Conservation (phyloP, 345 rosid species). For the Viola odorata region DNA sequence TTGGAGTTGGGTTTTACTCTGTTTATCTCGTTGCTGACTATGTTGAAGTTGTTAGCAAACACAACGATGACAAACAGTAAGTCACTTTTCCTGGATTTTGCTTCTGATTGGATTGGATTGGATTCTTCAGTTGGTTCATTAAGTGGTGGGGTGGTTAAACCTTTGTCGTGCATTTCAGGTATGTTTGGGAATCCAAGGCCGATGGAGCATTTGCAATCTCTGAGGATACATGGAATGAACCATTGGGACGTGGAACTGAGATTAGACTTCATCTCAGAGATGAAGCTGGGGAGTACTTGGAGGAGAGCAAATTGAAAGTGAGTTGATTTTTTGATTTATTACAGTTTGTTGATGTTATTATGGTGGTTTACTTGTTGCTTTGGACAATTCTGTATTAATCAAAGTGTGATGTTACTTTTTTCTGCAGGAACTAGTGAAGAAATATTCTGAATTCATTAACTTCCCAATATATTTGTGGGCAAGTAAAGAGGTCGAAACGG, state of each 20-base stretch:
- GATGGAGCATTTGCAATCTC: conserved; percentile 98
- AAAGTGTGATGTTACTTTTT: background rate
- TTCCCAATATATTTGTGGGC: conserved; percentile 94
- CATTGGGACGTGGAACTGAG: conserved; percentile 96
- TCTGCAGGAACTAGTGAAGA: conserved; percentile 87
- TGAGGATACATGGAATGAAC: conserved; percentile 97
- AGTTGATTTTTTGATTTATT: background rate
- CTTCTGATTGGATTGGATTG: background rate
- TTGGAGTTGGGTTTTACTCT: conserved; percentile 99
- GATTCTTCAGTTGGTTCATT: too few species aligned
- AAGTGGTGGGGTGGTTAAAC: too few species aligned
- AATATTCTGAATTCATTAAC: conserved; percentile 93
- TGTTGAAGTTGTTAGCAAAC: conserved; percentile 94
- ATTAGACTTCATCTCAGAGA: conserved; percentile 87
- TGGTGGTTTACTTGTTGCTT: too few species aligned
- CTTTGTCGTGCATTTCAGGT: conserved; percentile 31
- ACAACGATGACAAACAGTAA: conserved; percentile 92
- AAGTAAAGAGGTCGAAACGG: conserved; percentile 87
- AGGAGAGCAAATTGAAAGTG: conserved; percentile 89
- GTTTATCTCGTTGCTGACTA: conserved; percentile 96
- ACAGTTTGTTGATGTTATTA: too few species aligned
- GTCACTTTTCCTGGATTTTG: conserved; percentile 7
- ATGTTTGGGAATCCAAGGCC: conserved; percentile 98
- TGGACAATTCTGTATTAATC: background rate
- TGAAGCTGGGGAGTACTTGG: conserved; percentile 96